These are phyloP conservation scores for Gossypium bickii DNA, from an alignment of 345 rosid genomes.

Conservation along the genomic window DNA sequence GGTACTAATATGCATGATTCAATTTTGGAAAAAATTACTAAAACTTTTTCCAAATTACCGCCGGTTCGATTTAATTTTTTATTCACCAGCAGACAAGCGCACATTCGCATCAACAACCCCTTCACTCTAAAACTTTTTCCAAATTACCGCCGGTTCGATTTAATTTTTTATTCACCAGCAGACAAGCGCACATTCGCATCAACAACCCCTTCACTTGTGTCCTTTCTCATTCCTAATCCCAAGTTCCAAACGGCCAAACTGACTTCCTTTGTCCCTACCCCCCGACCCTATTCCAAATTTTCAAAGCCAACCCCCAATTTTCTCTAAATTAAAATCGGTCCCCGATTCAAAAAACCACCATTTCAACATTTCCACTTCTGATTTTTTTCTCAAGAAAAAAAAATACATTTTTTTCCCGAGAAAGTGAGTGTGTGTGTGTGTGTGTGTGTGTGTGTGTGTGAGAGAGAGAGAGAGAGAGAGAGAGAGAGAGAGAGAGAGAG, in stretches of 20 bases:
- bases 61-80: not conserved
- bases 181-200: slow-evolving; percentile 28
- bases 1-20: too few species aligned
- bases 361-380: not conserved
- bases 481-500: slow-evolving; percentile 18
- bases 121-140: not conserved
- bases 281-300: slow-evolving; percentile 9
- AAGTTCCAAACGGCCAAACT: slow-evolving; percentile 13
- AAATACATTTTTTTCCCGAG: slow-evolving; percentile 13
- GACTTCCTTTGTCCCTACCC: slow-evolving; percentile 9
- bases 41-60: too few species aligned
- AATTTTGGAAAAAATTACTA: too few species aligned
- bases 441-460: not conserved
- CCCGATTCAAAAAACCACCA: slow-evolving; percentile 17
- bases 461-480: too few species aligned
- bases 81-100: slow-evolving; percentile 16
- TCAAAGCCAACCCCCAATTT: not conserved
- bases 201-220: not conserved
- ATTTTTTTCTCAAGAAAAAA: not conserved
- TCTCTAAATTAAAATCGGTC: slow-evolving; percentile 24
- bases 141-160: too few species aligned
- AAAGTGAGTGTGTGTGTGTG: not conserved
- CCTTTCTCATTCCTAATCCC: not conserved
- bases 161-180: not conserved
- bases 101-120: slow-evolving; percentile 20